phyloP scores from a whole-genome alignment of 352 stramenopile species.

The Globisporangium sylvaticum region DNA sequence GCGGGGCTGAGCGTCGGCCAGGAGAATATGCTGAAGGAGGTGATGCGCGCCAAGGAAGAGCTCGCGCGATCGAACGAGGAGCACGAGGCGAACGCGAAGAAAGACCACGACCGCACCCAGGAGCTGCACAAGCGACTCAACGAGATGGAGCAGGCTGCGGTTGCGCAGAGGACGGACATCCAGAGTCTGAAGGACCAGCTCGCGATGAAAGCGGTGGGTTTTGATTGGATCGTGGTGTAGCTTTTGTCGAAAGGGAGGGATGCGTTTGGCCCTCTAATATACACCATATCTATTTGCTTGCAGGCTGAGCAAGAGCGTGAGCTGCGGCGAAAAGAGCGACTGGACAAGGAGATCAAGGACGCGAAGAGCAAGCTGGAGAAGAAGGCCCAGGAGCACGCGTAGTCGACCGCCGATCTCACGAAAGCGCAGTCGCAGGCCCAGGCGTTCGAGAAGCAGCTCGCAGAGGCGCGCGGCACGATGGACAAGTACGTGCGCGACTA shows the following conservation, averaged over 20 bases:
- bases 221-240: slow-evolving; percentile 13
- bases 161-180: slow-evolving; percentile 62
- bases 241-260: not conserved
- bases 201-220: slow-evolving; percentile 60
- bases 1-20: slow-evolving; percentile 89
- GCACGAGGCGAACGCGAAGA: slow-evolving; percentile 74
- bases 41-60: slow-evolving; percentile 89
- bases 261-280: not conserved
- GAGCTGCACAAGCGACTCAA: slow-evolving; percentile 66
- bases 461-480: slow-evolving; percentile 80
- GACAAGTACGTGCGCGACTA: slow-evolving; percentile 93
- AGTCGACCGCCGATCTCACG: slow-evolving; percentile 44
- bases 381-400: slow-evolving; percentile 61
- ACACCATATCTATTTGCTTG: slow-evolving; percentile 11
- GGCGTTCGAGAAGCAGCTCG: slow-evolving; percentile 86
- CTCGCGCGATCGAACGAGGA: slow-evolving; percentile 85
- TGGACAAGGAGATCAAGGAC: slow-evolving; percentile 93
- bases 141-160: slow-evolving; percentile 58
- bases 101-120: slow-evolving; percentile 78
- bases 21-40: slow-evolving; percentile 92
- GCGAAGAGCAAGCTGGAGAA: slow-evolving; percentile 86
- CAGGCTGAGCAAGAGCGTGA: slow-evolving; percentile 86
- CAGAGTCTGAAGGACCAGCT: slow-evolving; percentile 87
- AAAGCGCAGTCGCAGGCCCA: slow-evolving; percentile 67
- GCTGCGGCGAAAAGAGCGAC: slow-evolving; percentile 82